These are phyloP conservation scores for Rehmannia glutinosa DNA, from an alignment of 257 asterid species.

Conservation along the genomic window DNA sequence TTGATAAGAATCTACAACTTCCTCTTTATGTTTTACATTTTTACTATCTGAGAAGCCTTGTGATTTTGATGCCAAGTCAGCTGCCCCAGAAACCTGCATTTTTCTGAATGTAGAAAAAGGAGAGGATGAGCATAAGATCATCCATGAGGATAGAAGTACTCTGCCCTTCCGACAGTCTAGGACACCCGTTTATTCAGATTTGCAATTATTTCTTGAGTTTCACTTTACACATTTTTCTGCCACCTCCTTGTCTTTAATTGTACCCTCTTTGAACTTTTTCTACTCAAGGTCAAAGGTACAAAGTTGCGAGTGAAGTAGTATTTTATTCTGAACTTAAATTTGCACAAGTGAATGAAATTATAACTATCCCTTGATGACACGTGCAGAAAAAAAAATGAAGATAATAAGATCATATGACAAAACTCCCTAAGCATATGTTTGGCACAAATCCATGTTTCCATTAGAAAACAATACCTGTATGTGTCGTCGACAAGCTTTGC, in stretches of 20 bases:
- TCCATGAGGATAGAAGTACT: neutral
- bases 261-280: neutral
- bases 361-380: neutral
- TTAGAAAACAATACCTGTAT: constrained; percentile 52
- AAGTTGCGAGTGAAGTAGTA: neutral
- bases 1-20: constrained; percentile 55
- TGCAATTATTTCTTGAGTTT: neutral
- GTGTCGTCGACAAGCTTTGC: constrained; percentile 88
- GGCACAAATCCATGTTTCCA: neutral
- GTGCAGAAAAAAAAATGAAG: neutral
- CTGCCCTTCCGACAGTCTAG: neutral
- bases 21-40: constrained; percentile 50
- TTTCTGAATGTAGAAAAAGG: constrained; percentile 49
- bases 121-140: constrained; percentile 18
- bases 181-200: neutral
- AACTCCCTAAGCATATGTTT: neutral
- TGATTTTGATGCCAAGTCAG: constrained; percentile 75
- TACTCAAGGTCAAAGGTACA: neutral
- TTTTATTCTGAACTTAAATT: neutral
- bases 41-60: constrained; percentile 60
- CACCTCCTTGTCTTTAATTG: neutral
- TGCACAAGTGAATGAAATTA: neutral
- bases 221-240: neutral
- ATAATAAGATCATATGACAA: neutral
- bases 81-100: constrained; percentile 83